Evolutionary conservation across 2,329 filamentous ascomycete species (phyloP).

Genomic region (Aotearoamyces nothofagi): DNA sequence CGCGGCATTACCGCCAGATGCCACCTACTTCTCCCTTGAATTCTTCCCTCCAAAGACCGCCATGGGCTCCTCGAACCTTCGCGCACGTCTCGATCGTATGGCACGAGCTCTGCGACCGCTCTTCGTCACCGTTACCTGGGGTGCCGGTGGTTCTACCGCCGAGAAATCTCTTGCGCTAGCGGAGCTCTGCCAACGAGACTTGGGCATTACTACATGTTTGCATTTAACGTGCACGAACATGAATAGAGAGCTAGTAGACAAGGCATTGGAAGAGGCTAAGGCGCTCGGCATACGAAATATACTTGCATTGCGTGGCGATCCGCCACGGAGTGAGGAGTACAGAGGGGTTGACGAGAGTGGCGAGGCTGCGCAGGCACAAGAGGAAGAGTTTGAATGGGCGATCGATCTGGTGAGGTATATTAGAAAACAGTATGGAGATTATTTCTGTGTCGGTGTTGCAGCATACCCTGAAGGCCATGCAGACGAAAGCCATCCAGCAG

Average conservation of each 20-base stretch:
- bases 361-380: conserved; percentile 36
- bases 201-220: conserved; percentile 85
- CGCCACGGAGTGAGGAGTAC: conserved; percentile 81
- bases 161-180: conserved; percentile 86
- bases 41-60: conserved; percentile 98
- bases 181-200: conserved; percentile 83
- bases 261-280: conserved; percentile 82
- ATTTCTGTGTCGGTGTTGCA: conserved; percentile 92
- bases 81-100: conserved; percentile 90
- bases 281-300: conserved; percentile 87
- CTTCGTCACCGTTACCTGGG: conserved; percentile 97
- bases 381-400: conserved; percentile 76
- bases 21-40: conserved; percentile 88
- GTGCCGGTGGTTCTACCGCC: conserved; percentile 83
- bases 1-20: conserved; percentile 67
- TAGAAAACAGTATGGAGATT: conserved; percentile 69
- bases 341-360: conserved; percentile 42
- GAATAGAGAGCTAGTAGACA: conserved; percentile 73
- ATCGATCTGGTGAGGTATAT: conserved; percentile 86
- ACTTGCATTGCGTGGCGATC: conserved; percentile 79
- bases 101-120: conserved; percentile 76
- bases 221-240: conserved; percentile 98
- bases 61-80: conserved; percentile 90
- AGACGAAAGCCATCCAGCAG: conserved; percentile 68
- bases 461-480: conserved; percentile 93